Conservation (phyloP, 768 basidiomycete genomes). For the Serpula lacrymans region DNA sequence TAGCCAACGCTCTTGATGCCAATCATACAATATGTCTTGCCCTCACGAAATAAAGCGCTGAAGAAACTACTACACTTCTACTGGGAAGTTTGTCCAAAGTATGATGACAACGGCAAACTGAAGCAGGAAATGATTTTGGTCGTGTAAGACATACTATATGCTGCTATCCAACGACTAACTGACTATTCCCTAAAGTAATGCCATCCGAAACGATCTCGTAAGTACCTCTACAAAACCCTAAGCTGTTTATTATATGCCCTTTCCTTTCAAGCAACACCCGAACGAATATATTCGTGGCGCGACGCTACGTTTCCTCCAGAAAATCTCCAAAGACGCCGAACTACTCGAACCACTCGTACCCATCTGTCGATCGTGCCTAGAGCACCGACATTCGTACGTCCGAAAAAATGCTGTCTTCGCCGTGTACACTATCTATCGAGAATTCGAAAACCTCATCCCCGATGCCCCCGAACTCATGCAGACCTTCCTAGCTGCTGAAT, state of each 20-base stretch:
- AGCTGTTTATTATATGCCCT: conserved; percentile 8
- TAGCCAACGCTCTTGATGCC: conserved; percentile 96
- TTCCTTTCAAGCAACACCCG: conserved; percentile 79
- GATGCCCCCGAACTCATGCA: conserved; percentile 95
- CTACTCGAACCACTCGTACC: conserved; percentile 95
- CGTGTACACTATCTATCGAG: conserved; percentile 89
- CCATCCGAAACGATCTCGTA: conserved; percentile 95
- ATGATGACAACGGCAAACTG: conserved; percentile 93
- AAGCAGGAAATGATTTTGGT: conserved; percentile 99
- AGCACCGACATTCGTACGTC: conserved; percentile 97
- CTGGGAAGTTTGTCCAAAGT: conserved; percentile 97
- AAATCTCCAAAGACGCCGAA: conserved; percentile 89
- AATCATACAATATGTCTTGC: conserved; percentile 97
- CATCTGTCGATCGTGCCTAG: conserved; percentile 88
- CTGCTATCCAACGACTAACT: conserved; percentile 8
- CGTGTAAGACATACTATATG: conserved; percentile 59
- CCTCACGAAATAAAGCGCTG: conserved; percentile 90
- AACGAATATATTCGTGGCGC: conserved; percentile 99
- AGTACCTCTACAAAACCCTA: conserved; percentile 24
- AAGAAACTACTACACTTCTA: conserved; percentile 97
- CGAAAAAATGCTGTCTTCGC: conserved; percentile 99
- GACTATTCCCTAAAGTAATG: conserved; percentile 63
- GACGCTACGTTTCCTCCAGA: conserved; percentile 94
- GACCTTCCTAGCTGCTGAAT: conserved; percentile 94
- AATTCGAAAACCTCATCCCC: conserved; percentile 92